Percentiles rank a stretch among this genome's conserved stretches.
Conservation (phyloP, 2,329 filamentous ascomycete genomes). For the Phaeophleospora eucalypticola region DNA sequence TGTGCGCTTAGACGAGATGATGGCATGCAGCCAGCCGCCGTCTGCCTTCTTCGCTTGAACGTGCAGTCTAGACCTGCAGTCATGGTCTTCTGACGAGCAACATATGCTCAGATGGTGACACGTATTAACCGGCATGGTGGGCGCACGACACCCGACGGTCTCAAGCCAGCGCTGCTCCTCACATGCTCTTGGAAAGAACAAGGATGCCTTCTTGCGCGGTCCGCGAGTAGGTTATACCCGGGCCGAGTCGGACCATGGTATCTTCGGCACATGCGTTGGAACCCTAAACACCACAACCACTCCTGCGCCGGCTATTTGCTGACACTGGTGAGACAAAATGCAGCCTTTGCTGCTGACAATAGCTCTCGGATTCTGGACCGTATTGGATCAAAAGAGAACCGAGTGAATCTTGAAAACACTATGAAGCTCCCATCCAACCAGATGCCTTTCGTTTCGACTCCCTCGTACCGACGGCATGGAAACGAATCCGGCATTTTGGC, state of each 20-base stretch:
- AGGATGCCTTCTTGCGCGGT: no score
- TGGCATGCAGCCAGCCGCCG: no score
- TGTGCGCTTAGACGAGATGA: no score
- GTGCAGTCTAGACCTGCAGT: not conserved
- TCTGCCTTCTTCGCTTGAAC: no score
- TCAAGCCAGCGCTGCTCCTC: not conserved
- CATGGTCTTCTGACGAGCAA: not conserved
- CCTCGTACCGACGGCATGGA: not conserved
- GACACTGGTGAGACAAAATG: no score
- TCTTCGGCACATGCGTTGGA: not conserved
- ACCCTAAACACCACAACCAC: no score
- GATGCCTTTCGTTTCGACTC: not conserved
- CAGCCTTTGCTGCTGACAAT: no score
- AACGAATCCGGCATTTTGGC: not conserved
- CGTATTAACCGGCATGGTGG: not conserved
- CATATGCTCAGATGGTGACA: not conserved
- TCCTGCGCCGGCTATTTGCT: no score
- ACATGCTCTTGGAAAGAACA: not conserved
- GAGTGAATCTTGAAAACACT: not conserved
- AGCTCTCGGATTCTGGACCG: no score
- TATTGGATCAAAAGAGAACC: no score
- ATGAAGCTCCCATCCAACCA: not conserved
- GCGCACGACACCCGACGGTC: not conserved
- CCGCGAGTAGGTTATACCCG: constrained; percentile 3
- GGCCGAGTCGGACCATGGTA: constrained; percentile 1